Percentiles rank a stretch among this genome's conserved stretches.
Evolutionary conservation across 202 grass and related monocot genomes (phyloP).

Genomic region (Zizania palustris): DNA sequence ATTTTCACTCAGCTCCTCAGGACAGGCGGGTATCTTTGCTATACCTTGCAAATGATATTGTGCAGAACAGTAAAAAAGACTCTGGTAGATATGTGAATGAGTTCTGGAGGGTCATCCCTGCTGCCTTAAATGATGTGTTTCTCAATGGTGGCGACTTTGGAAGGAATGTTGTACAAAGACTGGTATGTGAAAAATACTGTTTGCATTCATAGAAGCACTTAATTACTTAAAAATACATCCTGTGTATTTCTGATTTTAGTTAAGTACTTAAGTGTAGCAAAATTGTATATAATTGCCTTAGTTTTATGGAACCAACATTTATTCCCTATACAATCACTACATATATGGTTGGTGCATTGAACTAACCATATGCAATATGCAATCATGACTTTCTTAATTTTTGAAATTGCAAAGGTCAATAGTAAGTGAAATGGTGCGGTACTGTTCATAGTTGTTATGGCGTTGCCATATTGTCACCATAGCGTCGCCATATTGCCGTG

Average conservation of each 20-base stretch:
- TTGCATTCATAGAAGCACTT: constrained; percentile 30
- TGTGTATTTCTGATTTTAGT: constrained; percentile 29
- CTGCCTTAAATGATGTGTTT: constrained; percentile 76
- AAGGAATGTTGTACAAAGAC: constrained; percentile 66
- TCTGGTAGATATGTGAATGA: constrained; percentile 80
- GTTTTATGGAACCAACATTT: background rate
- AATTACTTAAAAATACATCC: background rate
- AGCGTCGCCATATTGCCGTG: too few species aligned
- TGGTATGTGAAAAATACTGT: constrained; percentile 62
- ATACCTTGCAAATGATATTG: constrained; percentile 95
- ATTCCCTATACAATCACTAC: background rate
- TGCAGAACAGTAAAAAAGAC: constrained; percentile 89
- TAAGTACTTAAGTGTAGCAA: constrained; percentile 11
- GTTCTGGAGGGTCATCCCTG: constrained; percentile 83
- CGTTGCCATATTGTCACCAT: background rate
- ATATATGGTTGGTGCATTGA: constrained; percentile 17
- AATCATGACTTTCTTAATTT: constrained; percentile 1
- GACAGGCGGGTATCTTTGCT: constrained; percentile 84
- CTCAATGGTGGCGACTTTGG: constrained; percentile 65
- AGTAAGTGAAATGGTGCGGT: background rate
- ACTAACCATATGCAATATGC: constrained; percentile 22
- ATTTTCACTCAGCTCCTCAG: constrained; percentile 66
- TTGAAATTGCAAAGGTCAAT: background rate
- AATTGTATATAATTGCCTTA: constrained; percentile 2
- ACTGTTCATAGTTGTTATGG: background rate